phyloP scores from a whole-genome alignment of 164 flowering plant species.

The Pachysandra terminalis region DNA sequence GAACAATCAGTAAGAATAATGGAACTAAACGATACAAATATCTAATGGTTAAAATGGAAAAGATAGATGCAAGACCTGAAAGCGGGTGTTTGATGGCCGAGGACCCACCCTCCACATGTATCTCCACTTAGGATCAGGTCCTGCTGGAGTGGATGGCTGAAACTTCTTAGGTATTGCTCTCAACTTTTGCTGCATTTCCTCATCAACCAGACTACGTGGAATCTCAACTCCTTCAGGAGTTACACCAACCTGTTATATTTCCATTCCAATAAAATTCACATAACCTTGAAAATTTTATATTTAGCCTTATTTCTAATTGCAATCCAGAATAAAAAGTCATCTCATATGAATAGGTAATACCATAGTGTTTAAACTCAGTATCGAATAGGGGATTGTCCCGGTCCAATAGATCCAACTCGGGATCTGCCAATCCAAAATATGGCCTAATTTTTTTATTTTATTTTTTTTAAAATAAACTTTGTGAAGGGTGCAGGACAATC shows the following conservation, averaged over 20 bases:
- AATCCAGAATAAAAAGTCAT: not conserved
- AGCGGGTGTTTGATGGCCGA: conserved; percentile 75
- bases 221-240: conserved; percentile 98
- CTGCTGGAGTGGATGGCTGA: conserved; percentile 64
- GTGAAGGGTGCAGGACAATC: no score
- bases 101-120: conserved; percentile 99
- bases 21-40: not conserved
- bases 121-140: conserved; percentile 96
- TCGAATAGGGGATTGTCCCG: no score
- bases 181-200: conserved; percentile 70
- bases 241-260: conserved; percentile 73
- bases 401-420: no score
- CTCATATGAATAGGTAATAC: no score
- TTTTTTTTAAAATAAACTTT: no score
- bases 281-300: not conserved
- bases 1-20: not conserved
- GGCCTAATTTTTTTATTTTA: no score
- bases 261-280: conserved; percentile 1
- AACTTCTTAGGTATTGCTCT: conserved; percentile 63
- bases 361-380: no score
- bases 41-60: not conserved
- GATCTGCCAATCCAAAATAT: no score
- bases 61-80: conserved; percentile 47
- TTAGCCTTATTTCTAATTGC: not conserved
- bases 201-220: conserved; percentile 91